Conservation (phyloP, 2,329 filamentous ascomycete genomes). For the Sclerotinia subarctica region DNA sequence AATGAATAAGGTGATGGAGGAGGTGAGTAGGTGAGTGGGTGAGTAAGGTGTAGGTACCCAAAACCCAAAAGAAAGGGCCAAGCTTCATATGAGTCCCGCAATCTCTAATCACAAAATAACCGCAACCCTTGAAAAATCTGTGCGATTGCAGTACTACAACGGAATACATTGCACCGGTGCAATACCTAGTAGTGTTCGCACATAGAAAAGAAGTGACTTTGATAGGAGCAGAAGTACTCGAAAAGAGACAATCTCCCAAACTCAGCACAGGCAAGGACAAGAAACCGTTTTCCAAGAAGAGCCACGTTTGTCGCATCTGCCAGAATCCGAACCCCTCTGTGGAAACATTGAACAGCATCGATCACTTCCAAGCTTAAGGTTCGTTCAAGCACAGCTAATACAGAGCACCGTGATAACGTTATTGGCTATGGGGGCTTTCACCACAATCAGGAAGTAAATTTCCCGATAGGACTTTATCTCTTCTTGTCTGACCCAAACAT, state of each 20-base stretch:
- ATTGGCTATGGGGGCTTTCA: conserved; percentile 17
- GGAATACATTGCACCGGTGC: neutral
- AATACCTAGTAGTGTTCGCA: neutral
- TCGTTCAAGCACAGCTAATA: neutral
- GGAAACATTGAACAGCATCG: neutral
- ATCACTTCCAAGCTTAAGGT: too few relatives aligned
- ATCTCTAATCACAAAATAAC: conserved; percentile 3
- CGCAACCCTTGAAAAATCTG: neutral
- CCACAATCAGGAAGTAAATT: conserved; percentile 12
- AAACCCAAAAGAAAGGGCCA: neutral
- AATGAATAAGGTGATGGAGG: neutral
- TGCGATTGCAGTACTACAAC: neutral
- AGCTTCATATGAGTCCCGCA: neutral
- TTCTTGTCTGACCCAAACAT: conserved; percentile 6
- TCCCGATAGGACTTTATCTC: conserved; percentile 13
- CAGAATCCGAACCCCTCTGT: conserved; percentile 2
- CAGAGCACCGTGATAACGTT: conserved; percentile 16
- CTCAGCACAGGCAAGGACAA: neutral
- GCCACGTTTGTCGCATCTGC: conserved; percentile 16
- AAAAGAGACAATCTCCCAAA: neutral
- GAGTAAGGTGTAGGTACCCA: too few relatives aligned
- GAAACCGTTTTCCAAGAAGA: neutral
- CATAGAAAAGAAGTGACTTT: neutral
- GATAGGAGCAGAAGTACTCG: neutral
- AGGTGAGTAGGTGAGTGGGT: too few relatives aligned